Evolutionary conservation across 2,329 filamentous ascomycete genomes (phyloP).

Genomic region (Zelopaecilomyces penicillatus): DNA sequence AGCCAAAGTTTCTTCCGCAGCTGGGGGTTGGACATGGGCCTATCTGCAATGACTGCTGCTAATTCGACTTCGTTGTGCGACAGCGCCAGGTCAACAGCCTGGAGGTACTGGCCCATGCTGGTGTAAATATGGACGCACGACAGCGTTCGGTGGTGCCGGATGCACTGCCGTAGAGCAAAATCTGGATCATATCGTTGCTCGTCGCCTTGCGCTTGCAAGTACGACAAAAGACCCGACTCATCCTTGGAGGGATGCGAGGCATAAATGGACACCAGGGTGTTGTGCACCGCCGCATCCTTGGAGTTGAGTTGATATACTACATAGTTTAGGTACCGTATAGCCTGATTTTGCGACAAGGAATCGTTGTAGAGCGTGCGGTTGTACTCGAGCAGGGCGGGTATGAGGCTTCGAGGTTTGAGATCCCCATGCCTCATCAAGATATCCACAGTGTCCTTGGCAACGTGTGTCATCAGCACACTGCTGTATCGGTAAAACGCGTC

Average conservation of each 20-base stretch:
- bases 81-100: slow-evolving; percentile 86
- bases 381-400: slow-evolving; percentile 89
- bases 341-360: slow-evolving; percentile 71
- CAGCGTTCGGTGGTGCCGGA: slow-evolving; percentile 85
- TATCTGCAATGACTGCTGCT: slow-evolving; percentile 80
- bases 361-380: slow-evolving; percentile 64
- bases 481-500: slow-evolving; percentile 96
- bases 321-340: slow-evolving; percentile 85
- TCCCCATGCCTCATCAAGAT: slow-evolving; percentile 88
- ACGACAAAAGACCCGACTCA: slow-evolving; percentile 76
- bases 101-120: slow-evolving; percentile 87
- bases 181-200: slow-evolving; percentile 88
- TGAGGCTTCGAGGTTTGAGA: slow-evolving; percentile 77
- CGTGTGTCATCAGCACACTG: slow-evolving; percentile 90
- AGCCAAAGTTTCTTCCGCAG: slow-evolving; percentile 94
- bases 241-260: slow-evolving; percentile 77
- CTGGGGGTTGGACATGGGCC: slow-evolving; percentile 67
- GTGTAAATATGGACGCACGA: slow-evolving; percentile 97
- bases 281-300: slow-evolving; percentile 81
- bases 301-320: slow-evolving; percentile 81
- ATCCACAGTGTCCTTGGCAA: slow-evolving; percentile 79
- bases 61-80: slow-evolving; percentile 86
- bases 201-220: slow-evolving; percentile 82
- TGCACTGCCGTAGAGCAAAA: slow-evolving; percentile 91
- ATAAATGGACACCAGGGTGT: slow-evolving; percentile 93